Conservation (phyloP, 129 eudicot species). For the Silybum marianum region DNA sequence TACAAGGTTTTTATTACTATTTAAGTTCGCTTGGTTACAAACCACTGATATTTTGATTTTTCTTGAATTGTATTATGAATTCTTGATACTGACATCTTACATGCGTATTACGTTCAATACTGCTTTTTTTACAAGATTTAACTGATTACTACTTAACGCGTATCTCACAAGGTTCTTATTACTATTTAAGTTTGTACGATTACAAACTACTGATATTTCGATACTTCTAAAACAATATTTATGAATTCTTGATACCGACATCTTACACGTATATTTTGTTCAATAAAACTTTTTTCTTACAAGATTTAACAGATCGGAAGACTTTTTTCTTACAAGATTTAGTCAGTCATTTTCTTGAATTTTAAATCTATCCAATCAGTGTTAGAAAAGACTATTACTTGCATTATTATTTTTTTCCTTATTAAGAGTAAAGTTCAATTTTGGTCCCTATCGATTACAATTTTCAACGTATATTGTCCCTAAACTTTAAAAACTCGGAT, state of each 20-base stretch:
- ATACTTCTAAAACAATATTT: too few species aligned
- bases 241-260: background rate
- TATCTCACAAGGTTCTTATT: background rate
- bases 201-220: background rate
- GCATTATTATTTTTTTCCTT: conserved; percentile 12
- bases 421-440: conserved; percentile 26
- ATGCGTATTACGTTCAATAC: background rate
- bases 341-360: background rate
- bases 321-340: background rate
- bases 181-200: background rate
- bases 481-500: too few species aligned
- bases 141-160: background rate
- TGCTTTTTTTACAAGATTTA: background rate
- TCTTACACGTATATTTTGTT: background rate
- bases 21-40: background rate
- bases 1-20: background rate
- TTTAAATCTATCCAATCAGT: conserved; percentile 18
- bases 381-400: conserved; percentile 12
- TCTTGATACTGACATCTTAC: background rate
- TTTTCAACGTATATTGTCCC: too few species aligned
- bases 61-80: background rate
- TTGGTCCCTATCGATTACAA: too few species aligned
- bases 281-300: background rate
- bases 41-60: background rate
- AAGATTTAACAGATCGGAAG: background rate